Evolutionary conservation across 306 rosid genomes (phyloP).

Genomic region (Rosa persica): DNA sequence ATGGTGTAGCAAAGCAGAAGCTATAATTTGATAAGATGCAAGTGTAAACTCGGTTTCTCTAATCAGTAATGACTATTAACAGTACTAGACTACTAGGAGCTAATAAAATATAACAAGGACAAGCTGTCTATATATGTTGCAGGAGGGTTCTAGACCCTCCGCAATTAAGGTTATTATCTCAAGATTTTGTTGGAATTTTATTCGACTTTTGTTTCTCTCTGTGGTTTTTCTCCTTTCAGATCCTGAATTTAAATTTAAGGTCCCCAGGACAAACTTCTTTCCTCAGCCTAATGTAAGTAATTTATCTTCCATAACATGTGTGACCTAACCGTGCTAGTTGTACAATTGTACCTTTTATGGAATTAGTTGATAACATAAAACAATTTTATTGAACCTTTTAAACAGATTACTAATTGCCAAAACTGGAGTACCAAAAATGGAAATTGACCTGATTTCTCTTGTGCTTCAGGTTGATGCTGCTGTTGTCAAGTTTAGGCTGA

Average conservation of each 20-base stretch:
- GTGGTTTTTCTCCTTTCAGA: constrained; percentile 51
- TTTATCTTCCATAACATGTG: constrained; percentile 9
- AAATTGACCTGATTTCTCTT: constrained; percentile 27
- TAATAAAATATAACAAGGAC: not conserved
- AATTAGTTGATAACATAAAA: not conserved
- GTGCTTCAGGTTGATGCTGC: constrained; percentile 88
- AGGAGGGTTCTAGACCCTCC: constrained; percentile 12
- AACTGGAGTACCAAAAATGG: not conserved
- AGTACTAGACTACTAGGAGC: not conserved
- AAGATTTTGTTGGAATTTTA: not conserved
- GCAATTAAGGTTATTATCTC: constrained; percentile 1
- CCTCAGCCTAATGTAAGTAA: constrained; percentile 91
- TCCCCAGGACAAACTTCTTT: constrained; percentile 74
- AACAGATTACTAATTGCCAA: not conserved
- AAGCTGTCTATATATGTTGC: constrained; percentile 10
- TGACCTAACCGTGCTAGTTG: constrained; percentile 1
- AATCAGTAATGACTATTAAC: not conserved
- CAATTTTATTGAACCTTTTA: not conserved
- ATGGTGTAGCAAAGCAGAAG: constrained; percentile 5
- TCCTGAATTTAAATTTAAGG: constrained; percentile 67
- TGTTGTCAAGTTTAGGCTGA: constrained; percentile 75
- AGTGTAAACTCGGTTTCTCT: not conserved
- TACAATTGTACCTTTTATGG: constrained; percentile 12
- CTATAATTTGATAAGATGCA: not conserved
- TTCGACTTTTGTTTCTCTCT: constrained; percentile 21